Evolutionary conservation across 208 protist species (phyloP), one percentile per base, ranked within the genome.

Genomic region (Porcisia deanei): DNA sequence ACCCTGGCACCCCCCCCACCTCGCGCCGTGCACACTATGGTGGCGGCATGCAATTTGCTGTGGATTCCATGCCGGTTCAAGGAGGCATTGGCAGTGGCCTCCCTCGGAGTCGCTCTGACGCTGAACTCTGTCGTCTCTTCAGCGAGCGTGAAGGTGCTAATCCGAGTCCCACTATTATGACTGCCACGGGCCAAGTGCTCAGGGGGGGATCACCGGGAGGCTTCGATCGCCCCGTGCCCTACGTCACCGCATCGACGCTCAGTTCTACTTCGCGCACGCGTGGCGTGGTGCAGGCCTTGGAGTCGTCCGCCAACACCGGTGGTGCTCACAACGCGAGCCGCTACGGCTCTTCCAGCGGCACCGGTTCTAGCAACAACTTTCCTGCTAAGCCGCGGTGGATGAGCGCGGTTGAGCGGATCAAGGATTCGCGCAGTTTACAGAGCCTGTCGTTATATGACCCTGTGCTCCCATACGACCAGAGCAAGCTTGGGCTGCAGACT

Each of bases 401-500:
- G 65, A 84, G 57, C 45, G 89, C 89, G 60, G 87, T 84, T 12
- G 86, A 93, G 80, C 83, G 89, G 20, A 41, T 86, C 66, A 85
- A 85, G 59, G 65, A 59, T 18, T 53, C n/a, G 34, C 71, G 76
- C n/a, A 39, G 14, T 60, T 53, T 30, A 52, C 71, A 80, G 53
- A 66, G 78, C 49, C 43, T 47, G 25, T 72, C 70, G 10, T 16
- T 68, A 22, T 78, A 75, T 70, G 75, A 83, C 58, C 76, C 82
- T 3, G 80, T 83, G 12, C 80, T 93, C 2, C 86, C 89, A 14
- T 76, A 85, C 66, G 86, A 93, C 57, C 77, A 88, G 77, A 87
- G 79, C 64, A 83, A 65, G 75, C 73, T 87, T 5, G 83, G 89
- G 25, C 41, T 85, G 68, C 76, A 84, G 66, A 63, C 75, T 3